Evolutionary conservation across 805 yeast genomes (phyloP).

Genomic region (Myxozyma geophila): DNA sequence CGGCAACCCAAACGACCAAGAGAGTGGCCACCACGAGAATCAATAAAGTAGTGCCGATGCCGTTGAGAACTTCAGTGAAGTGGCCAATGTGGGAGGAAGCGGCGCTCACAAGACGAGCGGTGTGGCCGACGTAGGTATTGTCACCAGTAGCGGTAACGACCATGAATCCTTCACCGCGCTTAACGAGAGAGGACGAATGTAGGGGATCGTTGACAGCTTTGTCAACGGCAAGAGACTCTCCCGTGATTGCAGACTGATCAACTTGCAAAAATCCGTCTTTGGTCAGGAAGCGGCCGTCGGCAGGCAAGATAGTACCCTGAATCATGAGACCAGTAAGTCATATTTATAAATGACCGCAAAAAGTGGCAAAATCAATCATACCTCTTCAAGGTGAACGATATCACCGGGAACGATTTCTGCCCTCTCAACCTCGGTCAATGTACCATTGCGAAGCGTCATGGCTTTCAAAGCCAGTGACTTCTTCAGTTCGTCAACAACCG

Average conservation of each 20-base stretch:
- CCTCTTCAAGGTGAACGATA: constrained; percentile 73
- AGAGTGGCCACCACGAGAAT: constrained; percentile 86
- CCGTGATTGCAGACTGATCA: constrained; percentile 96
- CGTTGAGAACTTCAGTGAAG: constrained; percentile 95
- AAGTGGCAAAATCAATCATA: background rate
- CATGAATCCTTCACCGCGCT: constrained; percentile 95
- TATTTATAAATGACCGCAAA: too few relatives aligned
- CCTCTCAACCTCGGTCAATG: constrained; percentile 71
- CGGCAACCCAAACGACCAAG: constrained; percentile 87
- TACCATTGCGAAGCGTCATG: constrained; percentile 79
- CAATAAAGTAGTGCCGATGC: constrained; percentile 93
- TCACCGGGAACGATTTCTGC: constrained; percentile 93
- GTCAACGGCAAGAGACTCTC: constrained; percentile 96
- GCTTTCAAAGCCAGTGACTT: constrained; percentile 92
- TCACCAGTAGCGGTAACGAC: constrained; percentile 95
- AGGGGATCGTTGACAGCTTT: constrained; percentile 84
- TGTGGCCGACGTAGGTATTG: constrained; percentile 94
- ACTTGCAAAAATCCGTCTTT: constrained; percentile 86
- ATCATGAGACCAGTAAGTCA: background rate
- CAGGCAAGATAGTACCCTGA: constrained; percentile 81
- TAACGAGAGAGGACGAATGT: constrained; percentile 92
- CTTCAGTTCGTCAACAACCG: constrained; percentile 93
- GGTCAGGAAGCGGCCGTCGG: constrained; percentile 88
- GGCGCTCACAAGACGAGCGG: constrained; percentile 94
- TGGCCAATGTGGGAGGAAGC: constrained; percentile 93